phyloP scores from a whole-genome alignment of 2,329 filamentous ascomycete species.

The Ophiostoma fasciatum region DNA sequence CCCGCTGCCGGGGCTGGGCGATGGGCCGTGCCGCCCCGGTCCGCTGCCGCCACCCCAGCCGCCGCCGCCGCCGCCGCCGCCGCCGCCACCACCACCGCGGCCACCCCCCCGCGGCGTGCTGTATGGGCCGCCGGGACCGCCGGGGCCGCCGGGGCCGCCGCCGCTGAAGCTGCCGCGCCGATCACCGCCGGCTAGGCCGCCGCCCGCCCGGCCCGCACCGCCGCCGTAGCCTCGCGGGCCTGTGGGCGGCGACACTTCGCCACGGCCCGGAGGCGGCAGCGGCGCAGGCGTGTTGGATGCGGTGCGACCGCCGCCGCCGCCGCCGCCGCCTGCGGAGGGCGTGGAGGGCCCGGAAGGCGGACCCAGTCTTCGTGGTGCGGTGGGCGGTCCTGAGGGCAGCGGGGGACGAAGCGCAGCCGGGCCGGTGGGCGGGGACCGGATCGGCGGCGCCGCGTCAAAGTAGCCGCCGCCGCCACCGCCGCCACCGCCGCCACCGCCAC shows the following conservation, averaged over 20 bases:
- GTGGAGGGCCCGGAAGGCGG: constrained; percentile 17
- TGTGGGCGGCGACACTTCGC: constrained; percentile 7
- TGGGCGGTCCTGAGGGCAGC: constrained; percentile 33
- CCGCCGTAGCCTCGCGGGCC: constrained; percentile 9
- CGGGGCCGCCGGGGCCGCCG: constrained; percentile 1
- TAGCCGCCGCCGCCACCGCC: constrained; percentile 1
- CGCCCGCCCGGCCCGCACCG: neutral
- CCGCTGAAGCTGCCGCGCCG: constrained; percentile 1
- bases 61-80: constrained; percentile 13
- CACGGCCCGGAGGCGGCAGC: constrained; percentile 8
- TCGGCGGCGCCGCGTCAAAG: neutral
- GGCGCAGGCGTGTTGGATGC: constrained; percentile 20
- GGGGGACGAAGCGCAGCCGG: constrained; percentile 37
- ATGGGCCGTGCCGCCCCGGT: constrained; percentile 14
- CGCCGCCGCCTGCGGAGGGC: constrained; percentile 20
- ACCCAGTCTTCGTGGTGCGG: constrained; percentile 23
- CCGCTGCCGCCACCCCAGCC: too few relatives aligned
- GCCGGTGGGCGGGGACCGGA: constrained; percentile 35
- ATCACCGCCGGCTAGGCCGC: too few relatives aligned
- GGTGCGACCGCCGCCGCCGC: constrained; percentile 16
- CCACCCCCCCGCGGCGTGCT: constrained; percentile 1
- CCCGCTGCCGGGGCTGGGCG: constrained; percentile 22
- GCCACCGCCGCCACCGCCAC: too few relatives aligned
- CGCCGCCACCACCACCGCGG: constrained; percentile 12
- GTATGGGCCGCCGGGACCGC: constrained; percentile 1